Evolutionary conservation across 148 eudicot species (phyloP), one percentile per base, ranked within the genome.

Genomic region (Camellia granthamiana): DNA sequence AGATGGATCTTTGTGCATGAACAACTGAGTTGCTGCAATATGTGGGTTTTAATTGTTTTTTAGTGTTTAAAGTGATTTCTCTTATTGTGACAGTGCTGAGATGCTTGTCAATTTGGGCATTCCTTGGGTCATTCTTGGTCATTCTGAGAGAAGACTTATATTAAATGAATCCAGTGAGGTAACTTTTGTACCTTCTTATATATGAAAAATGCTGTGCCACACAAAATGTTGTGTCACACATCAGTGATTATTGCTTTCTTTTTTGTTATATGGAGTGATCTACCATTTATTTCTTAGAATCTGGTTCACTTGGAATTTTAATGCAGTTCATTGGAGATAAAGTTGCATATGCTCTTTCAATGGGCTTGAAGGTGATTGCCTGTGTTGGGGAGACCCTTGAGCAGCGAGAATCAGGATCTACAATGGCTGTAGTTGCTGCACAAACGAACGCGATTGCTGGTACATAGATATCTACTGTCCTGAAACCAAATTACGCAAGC

Each of bases 371-470:
- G 76, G 93, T 91, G 77, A 91, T 91, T 62, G 93, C 93, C 69
- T 91, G 93, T 77, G 86, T 91, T n/a, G 93, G 93, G 52, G 93
- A 91, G 82, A 89, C 93, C 21, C 86, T 89, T 82, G 90, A 86
- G 85, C 91, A 91, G 85, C 89, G 93, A 58, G 92, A 91, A 76
- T 85, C 89, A 67, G 93, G 91, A 62, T 81, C 90, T 77, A 91
- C 93, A 52, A 68, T 87, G 88, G 80, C 86, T 60, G 93, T 91
- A 76, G 89, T 89, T 73, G 89, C 93, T 59, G 89, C 90, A 67
- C 93, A 91, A 81, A 91, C 91, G 16, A 84, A 89, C 79, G 92
- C 93, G 52, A 87, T 91, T 83, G 89, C 89, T 77, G 91, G 93
- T 90, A 79, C 52, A 49, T 49, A 49, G 52, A 5, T 49, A 5